Evolutionary conservation across 2,329 filamentous ascomycete species (phyloP), one percentile per base, ranked within the genome.

Genomic region (Furcasterigmium furcatum): DNA sequence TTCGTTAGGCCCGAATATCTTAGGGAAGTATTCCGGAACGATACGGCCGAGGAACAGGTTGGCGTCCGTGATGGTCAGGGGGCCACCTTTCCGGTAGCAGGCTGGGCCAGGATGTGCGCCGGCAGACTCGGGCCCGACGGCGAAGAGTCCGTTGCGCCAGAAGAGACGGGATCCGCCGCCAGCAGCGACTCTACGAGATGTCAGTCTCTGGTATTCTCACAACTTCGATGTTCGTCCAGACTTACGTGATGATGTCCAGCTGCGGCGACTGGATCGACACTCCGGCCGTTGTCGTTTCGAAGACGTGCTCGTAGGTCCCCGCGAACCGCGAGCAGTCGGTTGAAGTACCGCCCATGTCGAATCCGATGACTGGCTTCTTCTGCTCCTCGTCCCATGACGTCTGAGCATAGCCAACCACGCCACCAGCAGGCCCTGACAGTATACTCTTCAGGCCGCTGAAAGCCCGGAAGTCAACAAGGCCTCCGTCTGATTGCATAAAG

Each of bases 161-260:
- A 91, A 68, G 14, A 82, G 72, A 1, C 80, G 85, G 16, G 84
- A 84, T 49, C 87, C 87, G 16, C 87, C 86, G 7, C 87, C 85
- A 20, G 87, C 87, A 5, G 90, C 86, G 2, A n/a, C n/a, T n/a
- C n/a, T n/a, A n/a, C n/a, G n/a, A n/a, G n/a, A n/a, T n/a, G n/a
- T n/a, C n/a, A n/a, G n/a, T n/a, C n/a, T n/a, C n/a, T n/a, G n/a
- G n/a, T n/a, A n/a, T n/a, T n/a, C n/a, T n/a, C n/a, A n/a, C n/a
- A n/a, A n/a, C n/a, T n/a, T n/a, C n/a, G n/a, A n/a, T n/a, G n/a
- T n/a, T n/a, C n/a, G n/a, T n/a, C n/a, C n/a, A n/a, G n/a, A n/a
- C n/a, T n/a, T n/a, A n/a, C n/a, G 85, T 89, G 59, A 87, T 87
- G 60, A 92, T 91, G 55, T 91, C 87, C 2, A 91, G 75, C 58